Conservation (phyloP, 2,329 filamentous ascomycete genomes). For the Cercospora nicotianae region DNA sequence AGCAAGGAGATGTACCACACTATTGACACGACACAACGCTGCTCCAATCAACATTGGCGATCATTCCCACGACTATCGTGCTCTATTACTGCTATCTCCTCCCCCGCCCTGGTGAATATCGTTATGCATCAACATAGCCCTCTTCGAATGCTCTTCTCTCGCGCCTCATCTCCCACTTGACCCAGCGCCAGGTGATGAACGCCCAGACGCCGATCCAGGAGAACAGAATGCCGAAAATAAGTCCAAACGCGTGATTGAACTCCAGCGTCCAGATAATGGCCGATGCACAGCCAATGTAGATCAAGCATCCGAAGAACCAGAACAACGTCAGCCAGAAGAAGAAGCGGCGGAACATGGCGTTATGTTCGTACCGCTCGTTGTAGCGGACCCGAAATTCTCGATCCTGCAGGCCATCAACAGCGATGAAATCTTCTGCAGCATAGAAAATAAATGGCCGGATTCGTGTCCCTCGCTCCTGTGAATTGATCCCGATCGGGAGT, state of each 20-base stretch:
- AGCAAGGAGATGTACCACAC: not conserved
- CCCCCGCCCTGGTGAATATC: not conserved
- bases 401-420: conserved; percentile 37
- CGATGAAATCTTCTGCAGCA: conserved; percentile 39
- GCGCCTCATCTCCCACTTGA: conserved; percentile 35
- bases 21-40: not conserved
- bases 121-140: conserved; percentile 26
- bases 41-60: not conserved
- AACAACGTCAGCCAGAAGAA: conserved; percentile 35
- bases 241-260: conserved; percentile 37
- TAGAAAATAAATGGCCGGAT: conserved; percentile 39
- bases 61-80: not conserved
- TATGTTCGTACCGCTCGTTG: conserved; percentile 36
- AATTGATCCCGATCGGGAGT: conserved; percentile 38
- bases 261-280: conserved; percentile 37
- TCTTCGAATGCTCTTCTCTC: conserved; percentile 35
- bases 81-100: not conserved
- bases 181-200: conserved; percentile 25
- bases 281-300: conserved; percentile 35
- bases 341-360: conserved; percentile 34
- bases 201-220: conserved; percentile 35
- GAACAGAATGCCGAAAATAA: conserved; percentile 34
- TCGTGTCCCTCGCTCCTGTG: conserved; percentile 31
- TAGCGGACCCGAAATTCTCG: conserved; percentile 37
- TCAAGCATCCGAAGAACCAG: conserved; percentile 34